phyloP scores from a whole-genome alignment of 768 basidiomycete species.

The Leccinum olivaceopallidum region DNA sequence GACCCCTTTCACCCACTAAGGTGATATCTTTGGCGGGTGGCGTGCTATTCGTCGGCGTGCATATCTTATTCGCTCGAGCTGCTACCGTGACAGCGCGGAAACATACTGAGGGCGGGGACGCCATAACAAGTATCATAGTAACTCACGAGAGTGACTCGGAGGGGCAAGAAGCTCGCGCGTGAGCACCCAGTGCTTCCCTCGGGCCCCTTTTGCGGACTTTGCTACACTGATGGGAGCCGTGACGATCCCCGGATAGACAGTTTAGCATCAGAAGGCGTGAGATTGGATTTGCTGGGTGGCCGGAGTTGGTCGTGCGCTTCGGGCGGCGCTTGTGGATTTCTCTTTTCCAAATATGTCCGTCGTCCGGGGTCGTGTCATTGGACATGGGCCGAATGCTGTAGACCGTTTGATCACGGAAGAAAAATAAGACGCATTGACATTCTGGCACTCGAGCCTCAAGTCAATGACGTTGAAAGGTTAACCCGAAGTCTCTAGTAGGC shows the following conservation, averaged over 20 bases:
- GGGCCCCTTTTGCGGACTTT: not conserved
- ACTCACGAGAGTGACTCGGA: not conserved
- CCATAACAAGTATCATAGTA: not conserved
- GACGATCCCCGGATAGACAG: not conserved
- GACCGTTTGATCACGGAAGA: not conserved
- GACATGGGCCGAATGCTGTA: not conserved
- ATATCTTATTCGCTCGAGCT: constrained; percentile 5
- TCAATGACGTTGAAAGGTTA: no score
- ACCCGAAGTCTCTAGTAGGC: not conserved
- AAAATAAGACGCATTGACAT: not conserved
- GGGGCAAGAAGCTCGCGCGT: not conserved
- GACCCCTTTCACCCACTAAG: constrained; percentile 5
- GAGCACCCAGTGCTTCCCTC: not conserved
- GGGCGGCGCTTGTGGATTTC: not conserved
- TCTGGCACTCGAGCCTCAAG: no score
- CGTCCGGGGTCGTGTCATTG: not conserved
- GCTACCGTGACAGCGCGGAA: no score
- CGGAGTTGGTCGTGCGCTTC: not conserved
- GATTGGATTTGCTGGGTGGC: not conserved
- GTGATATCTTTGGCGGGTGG: constrained; percentile 8
- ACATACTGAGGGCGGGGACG: not conserved
- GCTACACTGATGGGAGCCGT: not conserved
- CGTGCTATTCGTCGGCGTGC: constrained; percentile 14
- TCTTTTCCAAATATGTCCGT: not conserved
- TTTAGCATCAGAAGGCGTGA: not conserved